Evolutionary conservation across 148 eudicot species (phyloP).

Genomic region (Rhododendron kiyosumense): DNA sequence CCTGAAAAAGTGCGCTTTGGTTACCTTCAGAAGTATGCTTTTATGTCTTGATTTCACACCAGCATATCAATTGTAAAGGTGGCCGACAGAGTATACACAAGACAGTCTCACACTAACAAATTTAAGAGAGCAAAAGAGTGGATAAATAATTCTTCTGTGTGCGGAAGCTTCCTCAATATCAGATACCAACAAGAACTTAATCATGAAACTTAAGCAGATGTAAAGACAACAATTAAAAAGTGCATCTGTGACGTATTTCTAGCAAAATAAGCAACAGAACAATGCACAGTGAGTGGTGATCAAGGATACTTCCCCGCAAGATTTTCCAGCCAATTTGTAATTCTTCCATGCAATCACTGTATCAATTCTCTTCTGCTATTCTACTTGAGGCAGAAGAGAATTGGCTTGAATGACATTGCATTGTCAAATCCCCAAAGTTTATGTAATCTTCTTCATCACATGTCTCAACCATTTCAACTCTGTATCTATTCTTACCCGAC

Average conservation of each 20-base stretch:
- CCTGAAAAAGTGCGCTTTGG: slow-evolving; percentile 19
- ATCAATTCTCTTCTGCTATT: background rate
- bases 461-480: background rate
- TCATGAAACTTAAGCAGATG: background rate
- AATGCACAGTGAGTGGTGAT: background rate
- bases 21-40: background rate
- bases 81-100: background rate
- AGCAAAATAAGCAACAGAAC: background rate
- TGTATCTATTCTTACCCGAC: background rate
- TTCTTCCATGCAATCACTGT: background rate
- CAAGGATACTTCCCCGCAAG: background rate
- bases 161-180: background rate
- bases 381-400: background rate
- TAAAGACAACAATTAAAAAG: background rate
- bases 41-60: background rate
- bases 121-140: background rate
- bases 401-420: background rate
- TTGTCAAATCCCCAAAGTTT: background rate
- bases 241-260: background rate
- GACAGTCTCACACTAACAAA: background rate
- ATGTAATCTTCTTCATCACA: background rate
- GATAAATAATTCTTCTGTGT: background rate
- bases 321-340: background rate
- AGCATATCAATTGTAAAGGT: background rate
- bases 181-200: background rate